Percentiles rank a stretch among this genome's conserved stretches.
These are phyloP conservation scores for Trametes polyzona DNA, from an alignment of 1,284 basidiomycete species.

Conservation along the genomic window DNA sequence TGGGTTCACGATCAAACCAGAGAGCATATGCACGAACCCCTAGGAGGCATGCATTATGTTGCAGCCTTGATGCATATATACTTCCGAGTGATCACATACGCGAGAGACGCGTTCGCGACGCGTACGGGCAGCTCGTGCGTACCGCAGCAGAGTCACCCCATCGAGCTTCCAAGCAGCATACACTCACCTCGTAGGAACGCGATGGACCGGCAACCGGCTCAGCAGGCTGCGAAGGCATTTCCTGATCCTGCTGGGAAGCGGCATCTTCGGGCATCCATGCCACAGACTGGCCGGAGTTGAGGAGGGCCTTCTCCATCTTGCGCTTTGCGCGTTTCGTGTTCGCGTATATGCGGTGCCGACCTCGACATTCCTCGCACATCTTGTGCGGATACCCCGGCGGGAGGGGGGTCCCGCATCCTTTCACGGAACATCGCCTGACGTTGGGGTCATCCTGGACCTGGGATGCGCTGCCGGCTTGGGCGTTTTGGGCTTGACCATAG, in stretches of 20 bases:
- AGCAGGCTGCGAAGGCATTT: background rate
- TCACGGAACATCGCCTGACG: conserved; percentile 35
- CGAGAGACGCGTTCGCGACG: too few relatives aligned
- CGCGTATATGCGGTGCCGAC: conserved; percentile 54
- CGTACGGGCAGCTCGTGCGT: too few relatives aligned
- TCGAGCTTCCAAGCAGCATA: background rate
- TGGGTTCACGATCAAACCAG: too few relatives aligned
- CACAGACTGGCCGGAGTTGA: conserved; percentile 34
- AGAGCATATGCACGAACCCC: too few relatives aligned
- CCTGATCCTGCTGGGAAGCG: conserved; percentile 13
- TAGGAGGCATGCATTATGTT: too few relatives aligned
- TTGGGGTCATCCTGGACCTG: background rate
- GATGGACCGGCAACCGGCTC: conserved; percentile 17
- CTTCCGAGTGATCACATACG: too few relatives aligned
- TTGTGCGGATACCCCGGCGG: conserved; percentile 40
- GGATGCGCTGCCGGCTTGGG: background rate
- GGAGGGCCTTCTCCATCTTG: conserved; percentile 54
- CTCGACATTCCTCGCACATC: conserved; percentile 58
- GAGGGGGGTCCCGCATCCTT: conserved; percentile 36
- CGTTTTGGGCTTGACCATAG: background rate
- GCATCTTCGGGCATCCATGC: conserved; percentile 37
- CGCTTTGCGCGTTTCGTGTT: conserved; percentile 53
- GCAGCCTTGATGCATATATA: too few relatives aligned
- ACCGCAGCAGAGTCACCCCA: background rate
- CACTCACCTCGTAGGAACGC: conserved; percentile 15